Evolutionary conservation across 768 basidiomycete genomes (phyloP).

Genomic region (Rubroboletus satanas): DNA sequence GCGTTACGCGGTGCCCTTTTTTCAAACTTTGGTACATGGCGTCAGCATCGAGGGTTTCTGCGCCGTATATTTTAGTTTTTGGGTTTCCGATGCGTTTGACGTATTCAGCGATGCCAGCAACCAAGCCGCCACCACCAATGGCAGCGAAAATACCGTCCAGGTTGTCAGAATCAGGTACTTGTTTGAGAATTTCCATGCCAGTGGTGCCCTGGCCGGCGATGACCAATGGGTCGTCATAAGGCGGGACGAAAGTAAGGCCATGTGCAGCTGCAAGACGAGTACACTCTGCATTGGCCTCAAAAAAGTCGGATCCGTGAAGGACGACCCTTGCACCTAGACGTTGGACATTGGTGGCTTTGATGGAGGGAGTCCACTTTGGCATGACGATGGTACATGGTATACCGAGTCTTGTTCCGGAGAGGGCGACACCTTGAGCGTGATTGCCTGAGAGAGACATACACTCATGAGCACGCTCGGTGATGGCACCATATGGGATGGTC

Average conservation of each 20-base stretch:
- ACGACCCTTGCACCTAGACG: slow-evolving; percentile 94
- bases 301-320: slow-evolving; percentile 88
- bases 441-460: slow-evolving; percentile 58
- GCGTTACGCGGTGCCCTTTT: slow-evolving; percentile 75
- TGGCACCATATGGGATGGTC: neutral
- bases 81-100: slow-evolving; percentile 90
- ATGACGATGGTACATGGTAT: slow-evolving; percentile 99
- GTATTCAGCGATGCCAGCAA: slow-evolving; percentile 88
- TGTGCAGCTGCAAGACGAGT: slow-evolving; percentile 73
- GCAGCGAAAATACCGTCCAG: slow-evolving; percentile 85
- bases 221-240: slow-evolving; percentile 95
- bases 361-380: slow-evolving; percentile 91
- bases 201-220: slow-evolving; percentile 97
- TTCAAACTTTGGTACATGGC: slow-evolving; percentile 85
- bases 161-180: slow-evolving; percentile 67
- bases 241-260: slow-evolving; percentile 87
- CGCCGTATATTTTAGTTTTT: slow-evolving; percentile 75
- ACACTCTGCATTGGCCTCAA: slow-evolving; percentile 94
- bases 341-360: slow-evolving; percentile 95
- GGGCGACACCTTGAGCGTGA: slow-evolving; percentile 96
- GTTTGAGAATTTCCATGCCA: slow-evolving; percentile 93
- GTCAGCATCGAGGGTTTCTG: slow-evolving; percentile 94
- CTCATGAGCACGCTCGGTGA: neutral
- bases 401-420: slow-evolving; percentile 82
- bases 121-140: slow-evolving; percentile 92